phyloP scores from a whole-genome alignment of 2,329 filamentous ascomycete genomes.

The Periglandula ipomoeae region DNA sequence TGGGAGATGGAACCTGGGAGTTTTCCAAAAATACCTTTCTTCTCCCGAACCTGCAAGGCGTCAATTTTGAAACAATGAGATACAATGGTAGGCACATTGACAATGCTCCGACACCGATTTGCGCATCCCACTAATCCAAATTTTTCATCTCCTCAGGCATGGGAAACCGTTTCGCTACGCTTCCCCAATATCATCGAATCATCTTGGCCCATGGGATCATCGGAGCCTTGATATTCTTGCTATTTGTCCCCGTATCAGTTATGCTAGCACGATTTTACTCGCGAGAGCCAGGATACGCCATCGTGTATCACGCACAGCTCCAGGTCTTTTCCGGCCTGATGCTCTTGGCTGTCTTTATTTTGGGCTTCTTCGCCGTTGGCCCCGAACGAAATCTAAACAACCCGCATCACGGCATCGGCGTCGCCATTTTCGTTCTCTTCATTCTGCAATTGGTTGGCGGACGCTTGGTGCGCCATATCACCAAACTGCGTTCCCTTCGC shows the following conservation, averaged over 20 bases:
- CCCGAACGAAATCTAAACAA: conserved; percentile 64
- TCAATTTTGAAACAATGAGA: conserved; percentile 74
- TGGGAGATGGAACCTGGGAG: conserved; percentile 81
- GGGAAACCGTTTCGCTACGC: conserved; percentile 66
- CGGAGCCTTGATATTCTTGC: conserved; percentile 63
- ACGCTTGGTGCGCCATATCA: conserved; percentile 48
- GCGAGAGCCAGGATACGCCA: conserved; percentile 48
- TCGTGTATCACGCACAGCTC: conserved; percentile 65
- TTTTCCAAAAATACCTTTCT: conserved; percentile 68
- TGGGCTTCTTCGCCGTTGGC: conserved; percentile 73
- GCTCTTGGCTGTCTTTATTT: conserved; percentile 60
- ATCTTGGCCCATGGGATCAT: conserved; percentile 65
- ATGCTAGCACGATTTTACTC: conserved; percentile 65
- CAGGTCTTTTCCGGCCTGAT: conserved; percentile 61
- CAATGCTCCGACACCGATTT: too few relatives aligned
- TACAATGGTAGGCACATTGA: conserved; percentile 63
- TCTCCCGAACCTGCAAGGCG: conserved; percentile 64
- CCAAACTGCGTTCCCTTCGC: conserved; percentile 38
- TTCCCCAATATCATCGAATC: conserved; percentile 61
- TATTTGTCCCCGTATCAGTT: conserved; percentile 65
- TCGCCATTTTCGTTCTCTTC: conserved; percentile 67
- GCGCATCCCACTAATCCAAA: background rate
- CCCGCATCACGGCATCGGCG: conserved; percentile 75
- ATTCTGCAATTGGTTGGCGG: conserved; percentile 64
- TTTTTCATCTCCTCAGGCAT: conserved; percentile 46